phyloP scores from a whole-genome alignment of 306 rosid genomes.

The Trichosanthes truncata region DNA sequence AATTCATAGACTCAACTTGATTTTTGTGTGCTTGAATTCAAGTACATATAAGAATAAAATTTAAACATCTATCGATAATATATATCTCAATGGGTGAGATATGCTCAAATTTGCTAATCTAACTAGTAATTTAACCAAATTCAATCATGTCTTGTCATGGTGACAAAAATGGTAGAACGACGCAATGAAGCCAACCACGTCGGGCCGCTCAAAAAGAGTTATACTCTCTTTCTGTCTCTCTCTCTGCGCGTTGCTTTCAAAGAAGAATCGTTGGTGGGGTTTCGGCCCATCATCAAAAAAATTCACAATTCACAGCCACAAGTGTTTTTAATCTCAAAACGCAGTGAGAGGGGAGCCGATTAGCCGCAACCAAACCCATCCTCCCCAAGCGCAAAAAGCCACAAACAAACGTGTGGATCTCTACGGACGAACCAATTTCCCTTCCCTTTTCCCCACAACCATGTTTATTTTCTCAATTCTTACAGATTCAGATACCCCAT shows the following conservation, averaged over 20 bases:
- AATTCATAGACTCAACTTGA: too few relatives aligned
- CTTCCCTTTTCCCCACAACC: conserved; percentile 2
- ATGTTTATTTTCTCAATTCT: conserved; percentile 26
- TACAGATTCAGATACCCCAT: conserved; percentile 3
- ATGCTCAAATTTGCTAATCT: too few relatives aligned
- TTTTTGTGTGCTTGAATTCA: too few relatives aligned
- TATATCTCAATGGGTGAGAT: too few relatives aligned
- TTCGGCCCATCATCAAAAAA: neutral
- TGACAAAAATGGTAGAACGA: too few relatives aligned
- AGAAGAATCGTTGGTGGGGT: neutral
- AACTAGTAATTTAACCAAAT: too few relatives aligned
- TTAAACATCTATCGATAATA: too few relatives aligned
- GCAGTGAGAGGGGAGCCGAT: neutral
- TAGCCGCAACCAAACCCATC: neutral
- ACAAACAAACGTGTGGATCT: conserved; percentile 18
- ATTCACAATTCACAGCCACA: neutral
- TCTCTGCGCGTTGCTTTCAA: neutral
- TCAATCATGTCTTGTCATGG: too few relatives aligned
- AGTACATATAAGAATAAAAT: too few relatives aligned
- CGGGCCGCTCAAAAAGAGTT: neutral
- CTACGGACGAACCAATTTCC: neutral
- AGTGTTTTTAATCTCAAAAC: neutral
- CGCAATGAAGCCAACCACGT: neutral
- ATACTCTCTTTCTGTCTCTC: neutral
- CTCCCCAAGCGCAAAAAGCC: neutral